phyloP scores from a whole-genome alignment of 495 filamentous ascomycete genomes.

The Penicillium macrosclerotiorum region DNA sequence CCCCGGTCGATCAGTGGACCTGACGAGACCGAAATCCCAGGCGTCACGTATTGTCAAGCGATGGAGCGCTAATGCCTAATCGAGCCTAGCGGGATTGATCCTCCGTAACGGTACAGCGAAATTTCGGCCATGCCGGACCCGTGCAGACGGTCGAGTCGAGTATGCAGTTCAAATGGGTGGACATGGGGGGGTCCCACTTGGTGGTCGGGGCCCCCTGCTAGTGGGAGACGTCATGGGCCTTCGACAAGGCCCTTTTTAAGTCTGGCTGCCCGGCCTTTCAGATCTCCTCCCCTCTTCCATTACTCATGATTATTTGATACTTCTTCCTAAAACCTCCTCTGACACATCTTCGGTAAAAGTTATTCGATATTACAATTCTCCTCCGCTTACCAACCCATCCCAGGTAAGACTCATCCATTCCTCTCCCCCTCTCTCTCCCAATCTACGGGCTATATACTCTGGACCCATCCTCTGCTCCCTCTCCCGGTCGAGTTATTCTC shows the following conservation, averaged over 20 bases:
- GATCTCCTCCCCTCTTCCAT: slow-evolving; percentile 8
- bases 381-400: slow-evolving; percentile 1
- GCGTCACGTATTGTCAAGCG: slow-evolving; percentile 4
- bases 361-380: not conserved
- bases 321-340: not conserved
- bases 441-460: not conserved
- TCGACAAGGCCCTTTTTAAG: slow-evolving; percentile 16
- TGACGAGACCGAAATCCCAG: not conserved
- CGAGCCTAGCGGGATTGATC: slow-evolving; percentile 6
- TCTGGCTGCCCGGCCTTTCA: slow-evolving; percentile 3
- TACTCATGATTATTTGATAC: slow-evolving; percentile 20
- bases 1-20: slow-evolving; percentile 8
- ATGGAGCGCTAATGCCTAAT: slow-evolving; percentile 3
- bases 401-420: slow-evolving; percentile 13
- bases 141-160: not conserved
- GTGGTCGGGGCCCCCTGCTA: not conserved
- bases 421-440: not conserved
- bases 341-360: not conserved
- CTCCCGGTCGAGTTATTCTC: slow-evolving; percentile 20
- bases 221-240: slow-evolving; percentile 15
- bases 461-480: not conserved
- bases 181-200: too few relatives aligned
- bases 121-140: slow-evolving; percentile 3
- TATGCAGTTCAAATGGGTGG: not conserved
- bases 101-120: slow-evolving; percentile 6